Base-by-base conservation (phyloP, 306 rosid genomes). In the Potentilla sterilis region DNA sequence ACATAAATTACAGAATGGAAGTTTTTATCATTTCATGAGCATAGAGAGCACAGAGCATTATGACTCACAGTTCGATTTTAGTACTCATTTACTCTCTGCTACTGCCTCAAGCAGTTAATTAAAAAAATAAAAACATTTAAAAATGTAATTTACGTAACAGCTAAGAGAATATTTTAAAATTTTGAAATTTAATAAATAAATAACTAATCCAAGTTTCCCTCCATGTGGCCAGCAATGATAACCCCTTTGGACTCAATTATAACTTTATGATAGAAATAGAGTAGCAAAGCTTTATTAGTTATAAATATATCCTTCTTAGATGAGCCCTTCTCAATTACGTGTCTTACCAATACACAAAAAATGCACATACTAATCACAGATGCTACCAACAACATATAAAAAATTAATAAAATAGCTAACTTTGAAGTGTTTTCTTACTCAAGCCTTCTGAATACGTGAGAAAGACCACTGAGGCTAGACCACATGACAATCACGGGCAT, bases 401-500 rank as follows among this genome's bases (percentile, higher is more conserved):
- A 68, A 82, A 15, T 38, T 40, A 51, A 68, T 1, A 32, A 28
- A 8, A 37, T 24, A 76, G 76, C 51, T 24, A 70, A n/a, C 35
- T 51, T 58, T 74, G 52, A 46, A 78, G 38, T 74, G 70, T 79
- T 73, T 52, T 74, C 98, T 86, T 89, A 92, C 98, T 87, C 84
- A 72, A 90, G 83, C 85, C 83, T 92, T 89, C 85, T 67, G 71
- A 89, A 77, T 48, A 90, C 48, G 24, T 76, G 84, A 78, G 96
- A 69, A 72, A 88, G 87, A 58, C 82, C 77, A 75, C 78, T 69
- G 9, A 80, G 78, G 82, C 89, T 89, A 80, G 95, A 87, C 98
- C 97, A 92, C 67, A 95, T 80, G 74, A 86, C 87, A 75, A 90
- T 85, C 82, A 95, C 86, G 75, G 92, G 92, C 82, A 95, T 84